Base-by-base conservation (phyloP, 148 eudicot genomes). In the Camellia lanceoleosa region DNA sequence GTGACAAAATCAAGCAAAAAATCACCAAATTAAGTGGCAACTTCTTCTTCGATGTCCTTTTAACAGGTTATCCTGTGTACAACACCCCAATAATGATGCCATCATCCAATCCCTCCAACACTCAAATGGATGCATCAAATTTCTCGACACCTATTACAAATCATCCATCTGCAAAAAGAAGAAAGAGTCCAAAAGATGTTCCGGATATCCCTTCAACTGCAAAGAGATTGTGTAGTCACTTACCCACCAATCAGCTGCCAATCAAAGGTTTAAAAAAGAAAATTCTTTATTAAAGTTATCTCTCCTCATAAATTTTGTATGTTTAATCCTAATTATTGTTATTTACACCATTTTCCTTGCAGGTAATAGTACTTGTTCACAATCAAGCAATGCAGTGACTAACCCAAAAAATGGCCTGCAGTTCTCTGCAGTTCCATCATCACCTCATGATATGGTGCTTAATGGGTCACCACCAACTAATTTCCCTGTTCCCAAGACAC, bases 401-500 rank as follows among this genome's bases (percentile, higher is more conserved):
- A 77, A 56, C 20, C 82, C 73, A 65, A 82, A 15, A 76, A 88
- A 38, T 54, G 43, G 66, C 75, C 76, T 51, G 55, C 83, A 82
- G 49, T 51, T 78, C 75, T 81, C 90, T 84, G 82, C 81, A 18
- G 76, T 58, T 44, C 81, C 74, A 68, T 64, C 87, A 59, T 66
- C 80, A 41, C 78, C 81, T 74, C 86, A 79, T 70, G 73, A 67
- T 58, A 64, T 68, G 63, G 76, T 67, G 10, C 66, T 58, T n/a
- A 83, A 77, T 61, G 83, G 80, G 13, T 72, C 86, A 67, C 82
- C 83, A 9, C 83, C 83, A 38, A 80, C 87, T 16, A 89, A 88
- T 58, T 84, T 90, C 46, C 82, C 96, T 16, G 85, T 84, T 65
- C 96, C 94, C 0, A 88, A 88, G 79, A 92, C 98, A 73, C 96